phyloP scores from a whole-genome alignment of 2,329 filamentous ascomycete species.

The Cladophialophora chaetospira region DNA sequence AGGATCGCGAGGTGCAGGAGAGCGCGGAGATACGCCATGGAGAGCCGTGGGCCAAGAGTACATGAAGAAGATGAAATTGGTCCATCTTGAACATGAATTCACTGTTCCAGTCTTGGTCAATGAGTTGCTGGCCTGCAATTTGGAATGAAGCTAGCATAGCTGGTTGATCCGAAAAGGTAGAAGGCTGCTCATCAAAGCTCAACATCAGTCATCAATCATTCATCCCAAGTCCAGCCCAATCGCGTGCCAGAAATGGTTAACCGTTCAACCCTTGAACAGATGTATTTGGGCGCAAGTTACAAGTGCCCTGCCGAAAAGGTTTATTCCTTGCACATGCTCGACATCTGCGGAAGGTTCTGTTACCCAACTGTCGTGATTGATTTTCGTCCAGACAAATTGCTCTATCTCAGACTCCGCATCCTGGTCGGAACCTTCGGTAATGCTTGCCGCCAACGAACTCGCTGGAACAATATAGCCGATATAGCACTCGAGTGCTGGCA shows the following conservation, averaged over 20 bases:
- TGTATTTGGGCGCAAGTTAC: too few species aligned
- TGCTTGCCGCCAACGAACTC: too few species aligned
- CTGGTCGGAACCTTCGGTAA: too few species aligned
- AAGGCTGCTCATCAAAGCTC: slow-evolving; percentile 7
- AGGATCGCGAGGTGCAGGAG: neutral
- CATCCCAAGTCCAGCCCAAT: neutral
- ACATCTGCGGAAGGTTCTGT: too few species aligned
- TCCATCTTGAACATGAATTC: neutral
- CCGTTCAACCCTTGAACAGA: too few species aligned
- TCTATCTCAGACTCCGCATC: too few species aligned
- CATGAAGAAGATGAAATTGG: neutral
- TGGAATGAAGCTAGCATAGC: neutral
- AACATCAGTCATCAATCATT: slow-evolving; percentile 15
- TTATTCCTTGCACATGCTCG: too few species aligned
- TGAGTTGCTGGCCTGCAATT: neutral
- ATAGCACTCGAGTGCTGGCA: too few species aligned
- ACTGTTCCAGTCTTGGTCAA: neutral
- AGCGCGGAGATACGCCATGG: neutral
- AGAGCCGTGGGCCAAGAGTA: neutral
- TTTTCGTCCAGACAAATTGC: too few species aligned
- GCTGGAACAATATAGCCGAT: too few species aligned
- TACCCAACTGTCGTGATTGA: too few species aligned
- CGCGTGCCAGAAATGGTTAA: neutral
- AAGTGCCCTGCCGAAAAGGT: too few species aligned
- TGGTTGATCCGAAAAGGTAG: slow-evolving; percentile 6